Conservation (phyloP, 345 rosid genomes). For the Moringa oleifera region DNA sequence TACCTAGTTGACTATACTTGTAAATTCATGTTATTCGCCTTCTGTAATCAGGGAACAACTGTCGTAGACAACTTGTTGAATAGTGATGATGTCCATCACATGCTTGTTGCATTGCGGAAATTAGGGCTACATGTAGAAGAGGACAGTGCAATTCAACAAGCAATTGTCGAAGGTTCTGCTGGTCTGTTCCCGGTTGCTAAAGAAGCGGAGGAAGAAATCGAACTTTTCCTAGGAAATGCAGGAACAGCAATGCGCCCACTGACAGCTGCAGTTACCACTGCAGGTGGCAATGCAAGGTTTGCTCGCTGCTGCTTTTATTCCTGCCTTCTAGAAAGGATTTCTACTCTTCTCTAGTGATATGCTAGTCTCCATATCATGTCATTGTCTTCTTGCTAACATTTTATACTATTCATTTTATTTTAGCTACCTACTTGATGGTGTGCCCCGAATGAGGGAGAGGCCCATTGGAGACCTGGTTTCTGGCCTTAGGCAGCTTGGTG, state of each 20-base stretch:
- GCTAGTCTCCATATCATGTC: not conserved
- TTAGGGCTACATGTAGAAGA: slow-evolving; percentile 65
- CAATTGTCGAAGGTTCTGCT: slow-evolving; percentile 76
- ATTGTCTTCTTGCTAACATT: not conserved
- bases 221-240: slow-evolving; percentile 93
- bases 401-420: slow-evolving; percentile 2
- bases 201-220: slow-evolving; percentile 46
- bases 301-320: slow-evolving; percentile 2
- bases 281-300: slow-evolving; percentile 89
- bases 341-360: not conserved
- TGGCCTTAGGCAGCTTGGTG: slow-evolving; percentile 95
- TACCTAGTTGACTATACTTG: no score
- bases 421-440: slow-evolving; percentile 92
- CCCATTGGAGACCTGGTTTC: slow-evolving; percentile 84
- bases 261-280: slow-evolving; percentile 87
- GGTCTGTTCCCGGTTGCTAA: slow-evolving; percentile 68
- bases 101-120: slow-evolving; percentile 82
- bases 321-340: not conserved
- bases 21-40: not conserved
- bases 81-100: slow-evolving; percentile 84
- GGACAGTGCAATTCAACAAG: slow-evolving; percentile 47
- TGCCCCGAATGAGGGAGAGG: slow-evolving; percentile 96
- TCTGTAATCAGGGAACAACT: slow-evolving; percentile 63
- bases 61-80: slow-evolving; percentile 82
- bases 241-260: slow-evolving; percentile 98